Base-by-base conservation (phyloP, 352 stramenopile genomes). In the Globisporangium sylvaticum region DNA sequence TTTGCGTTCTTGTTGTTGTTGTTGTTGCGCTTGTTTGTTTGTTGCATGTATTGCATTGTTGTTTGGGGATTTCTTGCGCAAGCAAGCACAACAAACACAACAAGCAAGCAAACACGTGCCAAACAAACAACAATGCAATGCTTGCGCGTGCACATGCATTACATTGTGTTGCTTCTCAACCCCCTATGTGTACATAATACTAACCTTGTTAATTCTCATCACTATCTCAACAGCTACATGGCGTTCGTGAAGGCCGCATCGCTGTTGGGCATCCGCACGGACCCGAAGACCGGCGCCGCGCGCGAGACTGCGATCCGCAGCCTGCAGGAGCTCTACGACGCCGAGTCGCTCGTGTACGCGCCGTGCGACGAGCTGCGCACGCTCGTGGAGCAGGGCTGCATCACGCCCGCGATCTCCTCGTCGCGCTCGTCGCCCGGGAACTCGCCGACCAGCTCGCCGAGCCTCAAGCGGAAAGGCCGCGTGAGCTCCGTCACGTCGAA, bases 381-480 rank as follows among this genome's bases (percentile, higher is more conserved):
- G n/a, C 72, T 93, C 1, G 74, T 93, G 25, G 83, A 91, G 58
- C 80, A 91, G 54, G 84, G 83, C 24, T 91, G 83, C 62, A 73
- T 93, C 60, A 93, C 84, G 20, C 83, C 84, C 0, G 71, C 85
- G 54, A 71, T 90, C 55, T 31, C 53, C 8, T 39, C 57, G 1
- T 55, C 72, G 0, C 50, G 62, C 18, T 50, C 42, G 4, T 55
- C 61, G 4, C 53, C 69, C 1, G 24, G 66, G 7, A 53, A 58
- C 27, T 82, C 75, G 63, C 76, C 74, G 2, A 66, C 68, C 12
- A 77, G 67, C n/a, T 92, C 84, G 37, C 83, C 82, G 14, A 65
- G 79, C 14, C 79, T 88, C 62, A 93, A 93, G 44, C 83, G 84
- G 62, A 93, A 93, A 54, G 84, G 83, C 59, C 71, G 84, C 29